A percentile compares a stretch with the other conserved stretches of the same genome.
phyloP scores from a whole-genome alignment of 768 basidiomycete genomes.

The Daedaleopsis sinensis region DNA sequence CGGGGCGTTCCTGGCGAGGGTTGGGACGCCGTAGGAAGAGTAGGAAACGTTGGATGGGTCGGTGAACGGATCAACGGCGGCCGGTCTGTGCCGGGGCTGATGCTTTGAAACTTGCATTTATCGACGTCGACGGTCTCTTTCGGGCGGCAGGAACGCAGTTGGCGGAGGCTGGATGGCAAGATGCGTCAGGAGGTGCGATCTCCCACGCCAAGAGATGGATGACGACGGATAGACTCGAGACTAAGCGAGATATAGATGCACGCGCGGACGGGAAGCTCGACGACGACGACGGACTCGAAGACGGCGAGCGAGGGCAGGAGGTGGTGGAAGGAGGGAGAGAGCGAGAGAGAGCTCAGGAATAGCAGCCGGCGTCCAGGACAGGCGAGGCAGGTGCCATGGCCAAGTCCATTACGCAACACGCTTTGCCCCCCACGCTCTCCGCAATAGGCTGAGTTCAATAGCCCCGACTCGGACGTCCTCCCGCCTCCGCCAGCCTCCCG shows the following conservation, averaged over 20 bases:
- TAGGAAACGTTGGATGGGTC: conserved; percentile 33
- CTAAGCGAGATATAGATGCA: background rate
- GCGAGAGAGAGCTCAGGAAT: conserved; percentile 5
- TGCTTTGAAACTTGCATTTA: conserved; percentile 33
- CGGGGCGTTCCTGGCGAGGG: conserved; percentile 32
- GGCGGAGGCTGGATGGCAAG: conserved; percentile 7
- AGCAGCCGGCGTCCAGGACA: conserved; percentile 1
- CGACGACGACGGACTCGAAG: background rate
- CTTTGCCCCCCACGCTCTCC: no score
- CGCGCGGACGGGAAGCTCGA: background rate
- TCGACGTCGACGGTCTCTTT: conserved; percentile 8
- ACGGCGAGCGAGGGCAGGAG: background rate
- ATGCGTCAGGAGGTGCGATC: conserved; percentile 21
- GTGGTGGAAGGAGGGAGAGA: conserved; percentile 5
- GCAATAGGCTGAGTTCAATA: background rate
- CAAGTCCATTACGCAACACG: background rate
- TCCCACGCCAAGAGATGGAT: conserved; percentile 29
- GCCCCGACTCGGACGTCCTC: no score
- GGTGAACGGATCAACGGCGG: conserved; percentile 32
- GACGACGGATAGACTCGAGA: background rate
- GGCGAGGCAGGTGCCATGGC: conserved; percentile 3
- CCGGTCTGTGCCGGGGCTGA: conserved; percentile 30
- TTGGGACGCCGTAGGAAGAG: conserved; percentile 34
- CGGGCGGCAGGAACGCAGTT: conserved; percentile 10
- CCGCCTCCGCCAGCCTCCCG: no score